Conservation (phyloP, 495 filamentous ascomycete species). For the Coniosporium apollinis region DNA sequence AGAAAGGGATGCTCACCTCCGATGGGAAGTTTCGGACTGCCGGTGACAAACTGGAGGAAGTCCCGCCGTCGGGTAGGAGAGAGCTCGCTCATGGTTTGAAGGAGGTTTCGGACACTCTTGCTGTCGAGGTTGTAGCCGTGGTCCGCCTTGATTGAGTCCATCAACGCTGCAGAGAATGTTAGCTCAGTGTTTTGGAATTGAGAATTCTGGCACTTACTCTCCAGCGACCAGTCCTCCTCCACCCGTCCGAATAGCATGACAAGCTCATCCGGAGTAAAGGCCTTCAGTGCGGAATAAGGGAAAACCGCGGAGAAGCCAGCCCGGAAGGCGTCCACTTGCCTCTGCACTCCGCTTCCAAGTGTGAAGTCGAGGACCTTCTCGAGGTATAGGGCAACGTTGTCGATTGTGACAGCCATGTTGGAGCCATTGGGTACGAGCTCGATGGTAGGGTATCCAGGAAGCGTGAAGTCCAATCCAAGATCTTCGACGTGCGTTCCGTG, state of each 20-base stretch:
- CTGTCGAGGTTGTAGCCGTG: conserved; percentile 99
- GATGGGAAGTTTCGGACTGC: conserved; percentile 95
- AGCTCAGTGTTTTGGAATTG: conserved; percentile 6
- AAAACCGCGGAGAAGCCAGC: conserved; percentile 91
- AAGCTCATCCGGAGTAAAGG: conserved; percentile 94
- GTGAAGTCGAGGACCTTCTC: conserved; percentile 87
- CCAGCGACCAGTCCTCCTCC: conserved; percentile 94
- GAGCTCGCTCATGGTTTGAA: conserved; percentile 91
- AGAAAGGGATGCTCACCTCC: conserved; percentile 53
- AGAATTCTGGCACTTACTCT: conserved; percentile 61
- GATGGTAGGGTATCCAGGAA: conserved; percentile 83
- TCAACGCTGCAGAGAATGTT: conserved; percentile 45
- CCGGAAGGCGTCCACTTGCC: conserved; percentile 84
- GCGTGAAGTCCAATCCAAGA: conserved; percentile 78
- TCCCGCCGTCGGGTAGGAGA: conserved; percentile 60
- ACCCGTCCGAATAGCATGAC: conserved; percentile 88
- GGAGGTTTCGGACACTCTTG: conserved; percentile 82
- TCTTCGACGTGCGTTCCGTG: conserved; percentile 70
- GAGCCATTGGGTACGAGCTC: conserved; percentile 64
- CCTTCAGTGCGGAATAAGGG: conserved; percentile 77
- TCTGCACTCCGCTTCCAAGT: conserved; percentile 67
- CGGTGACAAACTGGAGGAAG: conserved; percentile 96
- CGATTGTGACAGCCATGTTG: conserved; percentile 59
- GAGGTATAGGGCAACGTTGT: conserved; percentile 77
- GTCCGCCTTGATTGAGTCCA: conserved; percentile 99